Evolutionary conservation across 2,329 filamentous ascomycete genomes (phyloP).

Genomic region (Cladosporium sp.): DNA sequence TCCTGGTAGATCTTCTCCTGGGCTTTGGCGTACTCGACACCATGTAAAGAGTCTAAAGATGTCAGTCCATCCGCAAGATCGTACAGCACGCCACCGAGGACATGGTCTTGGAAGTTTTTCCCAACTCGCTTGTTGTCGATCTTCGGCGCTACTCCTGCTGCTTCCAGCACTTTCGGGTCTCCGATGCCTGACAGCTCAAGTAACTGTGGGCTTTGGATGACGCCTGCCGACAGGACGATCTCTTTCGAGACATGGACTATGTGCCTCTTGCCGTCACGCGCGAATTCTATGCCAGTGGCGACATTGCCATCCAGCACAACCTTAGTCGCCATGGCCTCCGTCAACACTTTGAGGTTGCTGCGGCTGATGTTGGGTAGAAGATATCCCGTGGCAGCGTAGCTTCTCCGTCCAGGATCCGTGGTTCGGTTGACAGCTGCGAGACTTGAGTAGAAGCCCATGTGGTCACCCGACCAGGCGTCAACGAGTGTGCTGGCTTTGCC

Average conservation of each 20-base stretch:
- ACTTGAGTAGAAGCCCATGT: constrained; percentile 38
- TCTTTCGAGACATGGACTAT: constrained; percentile 37
- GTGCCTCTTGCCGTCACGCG: constrained; percentile 23
- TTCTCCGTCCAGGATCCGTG: constrained; percentile 35
- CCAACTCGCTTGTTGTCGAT: constrained; percentile 57
- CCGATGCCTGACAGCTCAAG: constrained; percentile 66
- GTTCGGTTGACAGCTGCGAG: constrained; percentile 38
- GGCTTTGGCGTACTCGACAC: constrained; percentile 39
- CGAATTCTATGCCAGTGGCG: constrained; percentile 46
- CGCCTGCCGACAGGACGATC: constrained; percentile 57
- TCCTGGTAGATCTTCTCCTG: constrained; percentile 39
- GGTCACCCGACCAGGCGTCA: constrained; percentile 39
- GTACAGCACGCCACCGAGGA: constrained; percentile 33
- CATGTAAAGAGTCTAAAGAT: constrained; percentile 40
- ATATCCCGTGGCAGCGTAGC: constrained; percentile 39
- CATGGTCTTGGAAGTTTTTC: constrained; percentile 49
- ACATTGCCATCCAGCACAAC: constrained; percentile 35
- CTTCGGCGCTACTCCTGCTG: constrained; percentile 50
- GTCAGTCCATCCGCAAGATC: constrained; percentile 35
- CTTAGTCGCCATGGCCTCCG: constrained; percentile 34
- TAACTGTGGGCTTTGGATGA: constrained; percentile 58
- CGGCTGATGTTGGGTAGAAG: constrained; percentile 35
- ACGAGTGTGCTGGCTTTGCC: constrained; percentile 35
- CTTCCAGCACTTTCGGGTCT: constrained; percentile 49
- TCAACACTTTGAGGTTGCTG: constrained; percentile 37